Base-by-base conservation (phyloP, 2,329 filamentous ascomycete genomes). In the Hawksworthiomyces lignivorus region DNA sequence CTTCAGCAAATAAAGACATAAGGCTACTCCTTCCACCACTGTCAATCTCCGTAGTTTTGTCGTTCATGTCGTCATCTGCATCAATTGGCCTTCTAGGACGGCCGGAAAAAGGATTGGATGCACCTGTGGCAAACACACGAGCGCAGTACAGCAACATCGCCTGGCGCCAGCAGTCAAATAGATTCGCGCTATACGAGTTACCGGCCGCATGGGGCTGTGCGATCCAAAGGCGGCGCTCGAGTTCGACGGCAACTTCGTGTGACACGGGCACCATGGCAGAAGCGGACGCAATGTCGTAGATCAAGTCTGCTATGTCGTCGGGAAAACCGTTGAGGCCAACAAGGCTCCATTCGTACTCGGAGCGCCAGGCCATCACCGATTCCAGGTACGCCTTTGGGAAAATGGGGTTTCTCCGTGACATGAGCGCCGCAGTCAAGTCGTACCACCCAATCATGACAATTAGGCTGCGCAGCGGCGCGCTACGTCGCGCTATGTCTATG, bases 271-370 rank as follows among this genome's bases (percentile, higher is more conserved):
- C 9, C 19, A 14, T 8, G 12, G 34, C 34, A 9, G 34, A 19
- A 5, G 34, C 34, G 7, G 34, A 19, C n/a, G 34, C 34, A 15
- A 36, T 33, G 30, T 40, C 38, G 30, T 40, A 27, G 8, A 40
- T 26, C n/a, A 27, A 15, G 7, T 21, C 30, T 17, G 27, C 33
- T 11, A 40, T 20, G 5, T 28, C 30, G 38, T 40, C 38, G 15
- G 38, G 38, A 30, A 21, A 40, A 5, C 38, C 38, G 24, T 40
- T 40, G 38, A 40, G 38, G 2, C 28, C 38, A n/a, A 33, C 17
- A 8, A 40, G 22, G 30, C 38, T 40, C 38, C 38, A 40, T 22
- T 40, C 38, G 15, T 33, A 24, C 11, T 18, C 17, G 5, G 38
- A 27, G 22, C 28, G 18, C 38, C 38, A 40, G n/a, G 12, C 15